Evolutionary conservation across 306 rosid species (phyloP).

Genomic region (Potentilla sterilis): DNA sequence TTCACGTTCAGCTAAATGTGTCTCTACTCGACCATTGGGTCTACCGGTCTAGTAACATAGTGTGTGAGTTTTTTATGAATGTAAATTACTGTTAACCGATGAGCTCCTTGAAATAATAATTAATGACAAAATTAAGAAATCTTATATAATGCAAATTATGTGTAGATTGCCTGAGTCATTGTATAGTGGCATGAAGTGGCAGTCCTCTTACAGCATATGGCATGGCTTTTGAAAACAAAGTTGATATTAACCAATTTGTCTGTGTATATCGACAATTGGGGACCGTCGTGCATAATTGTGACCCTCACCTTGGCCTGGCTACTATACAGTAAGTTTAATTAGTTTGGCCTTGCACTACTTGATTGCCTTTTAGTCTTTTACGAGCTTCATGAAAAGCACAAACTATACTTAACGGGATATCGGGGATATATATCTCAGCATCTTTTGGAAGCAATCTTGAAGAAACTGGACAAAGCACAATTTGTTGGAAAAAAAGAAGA

Average conservation of each 20-base stretch:
- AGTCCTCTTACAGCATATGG: no score
- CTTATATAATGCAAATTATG: no score
- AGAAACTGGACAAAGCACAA: conserved; percentile 12
- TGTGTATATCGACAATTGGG: conserved; percentile 18
- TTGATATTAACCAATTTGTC: no score
- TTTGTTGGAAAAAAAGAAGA: conserved; percentile 10
- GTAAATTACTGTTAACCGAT: no score
- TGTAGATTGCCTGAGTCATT: no score
- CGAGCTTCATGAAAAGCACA: background rate
- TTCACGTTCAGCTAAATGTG: no score
- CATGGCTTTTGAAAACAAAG: conserved; percentile 1
- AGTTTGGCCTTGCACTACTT: background rate
- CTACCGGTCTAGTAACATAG: no score
- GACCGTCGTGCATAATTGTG: conserved; percentile 31
- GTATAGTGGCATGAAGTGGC: no score
- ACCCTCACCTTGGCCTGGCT: conserved; percentile 19
- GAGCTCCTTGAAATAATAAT: no score
- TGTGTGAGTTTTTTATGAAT: no score
- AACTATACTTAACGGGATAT: conserved; percentile 31
- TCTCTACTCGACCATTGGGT: no score
- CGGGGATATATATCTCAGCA: conserved; percentile 40
- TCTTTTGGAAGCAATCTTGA: conserved; percentile 30
- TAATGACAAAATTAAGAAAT: no score
- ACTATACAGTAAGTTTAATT: conserved; percentile 3
- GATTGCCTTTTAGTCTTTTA: background rate